phyloP scores from a whole-genome alignment of 192 early-diverging fungal species.

The Paraglomus brasilianum region DNA sequence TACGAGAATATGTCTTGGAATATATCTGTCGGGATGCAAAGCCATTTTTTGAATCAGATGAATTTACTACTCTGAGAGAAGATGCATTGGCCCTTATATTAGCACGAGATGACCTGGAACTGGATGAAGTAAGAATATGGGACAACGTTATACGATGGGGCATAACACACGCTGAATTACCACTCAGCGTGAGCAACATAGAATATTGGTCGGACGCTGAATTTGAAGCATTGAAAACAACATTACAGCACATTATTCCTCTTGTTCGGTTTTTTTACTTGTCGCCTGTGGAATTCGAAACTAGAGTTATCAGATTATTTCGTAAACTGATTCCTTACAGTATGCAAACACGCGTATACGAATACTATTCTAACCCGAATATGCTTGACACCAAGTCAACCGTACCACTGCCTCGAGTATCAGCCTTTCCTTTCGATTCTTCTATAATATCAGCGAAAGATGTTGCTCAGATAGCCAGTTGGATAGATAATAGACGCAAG shows the following conservation, averaged over 20 bases:
- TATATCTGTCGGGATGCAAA: too few relatives aligned
- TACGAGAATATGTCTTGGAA: background rate
- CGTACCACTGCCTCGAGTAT: background rate
- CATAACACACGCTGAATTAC: background rate
- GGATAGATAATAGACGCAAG: slow-evolving; percentile 1
- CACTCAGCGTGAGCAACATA: background rate
- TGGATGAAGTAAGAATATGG: background rate
- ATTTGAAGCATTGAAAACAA: background rate
- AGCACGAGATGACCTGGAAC: background rate
- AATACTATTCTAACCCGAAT: too few relatives aligned
- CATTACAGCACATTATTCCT: background rate
- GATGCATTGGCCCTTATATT: background rate
- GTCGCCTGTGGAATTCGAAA: too few relatives aligned
- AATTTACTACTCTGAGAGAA: background rate
- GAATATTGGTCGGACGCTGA: slow-evolving; percentile 12
- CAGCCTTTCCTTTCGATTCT: background rate
- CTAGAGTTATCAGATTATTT: too few relatives aligned
- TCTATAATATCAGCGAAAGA: background rate
- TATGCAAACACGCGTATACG: too few relatives aligned
- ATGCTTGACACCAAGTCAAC: too few relatives aligned
- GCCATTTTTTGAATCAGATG: background rate
- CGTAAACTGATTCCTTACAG: too few relatives aligned
- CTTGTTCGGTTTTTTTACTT: background rate
- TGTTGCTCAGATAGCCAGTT: background rate
- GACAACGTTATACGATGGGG: background rate